Evolutionary conservation across 331 rosid genomes (phyloP), one percentile per base, ranked within the genome.

Genomic region (Malus hybrid): DNA sequence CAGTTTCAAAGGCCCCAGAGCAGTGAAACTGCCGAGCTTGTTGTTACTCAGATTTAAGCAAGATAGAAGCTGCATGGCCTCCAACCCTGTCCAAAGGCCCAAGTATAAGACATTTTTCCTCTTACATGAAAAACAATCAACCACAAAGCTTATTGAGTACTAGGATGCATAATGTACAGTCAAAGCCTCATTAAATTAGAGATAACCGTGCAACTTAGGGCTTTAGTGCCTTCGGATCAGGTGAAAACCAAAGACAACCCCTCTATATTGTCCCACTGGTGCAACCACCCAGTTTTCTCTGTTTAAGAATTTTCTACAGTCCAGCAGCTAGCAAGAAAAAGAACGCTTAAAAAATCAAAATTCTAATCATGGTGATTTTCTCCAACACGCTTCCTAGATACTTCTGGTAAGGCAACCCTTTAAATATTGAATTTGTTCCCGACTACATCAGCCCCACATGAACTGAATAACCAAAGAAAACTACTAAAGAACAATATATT

Each of bases 51-150:
- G 81, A 80, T 90, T 92, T 80, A 89, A 85, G 87, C 84, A 73
- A 76, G 90, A 85, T 19, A 92, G 90, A 79, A 92, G 97, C 79
- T 90, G 97, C 96, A 95, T 75, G 56, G 93, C 91, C 85, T 92
- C 97, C 91, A 95, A 75, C 46, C 98, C 99, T 95, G 85, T 85
- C 71, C 82, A 81, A 77, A 81, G 55, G 70, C 50, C 63, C 56
- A 72, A 81, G 71, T 10, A 69, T 62, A 64, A 85, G 79, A 62
- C 60, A 24, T 19, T 78, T 60, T 52, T 6, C 6, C 5, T 44
- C 32, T 54, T 56, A 56, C 18, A 24, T 24, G 62, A 15, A 10
- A 39, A 73, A 24, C 28, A 73, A 73, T 27, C 42, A 52, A 63
- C 67, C 20, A 60, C 32, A 52, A 52, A 42, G 32, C 18, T 52